Conservation (phyloP, 2,329 filamentous ascomycete species). For the Aspergillus brasiliensis region DNA sequence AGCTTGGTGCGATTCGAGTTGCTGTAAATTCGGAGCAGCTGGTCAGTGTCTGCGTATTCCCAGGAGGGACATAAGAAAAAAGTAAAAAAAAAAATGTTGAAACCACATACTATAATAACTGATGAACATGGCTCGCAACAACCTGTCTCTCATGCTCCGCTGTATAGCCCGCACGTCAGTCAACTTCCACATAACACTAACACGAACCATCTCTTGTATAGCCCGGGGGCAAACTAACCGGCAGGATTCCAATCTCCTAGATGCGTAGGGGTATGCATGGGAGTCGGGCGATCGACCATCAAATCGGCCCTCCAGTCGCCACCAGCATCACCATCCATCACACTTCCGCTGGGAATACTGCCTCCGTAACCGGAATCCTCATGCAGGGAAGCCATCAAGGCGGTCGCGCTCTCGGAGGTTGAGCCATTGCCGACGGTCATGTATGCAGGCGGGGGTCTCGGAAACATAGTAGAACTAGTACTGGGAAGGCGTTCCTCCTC, state of each 20-base stretch:
- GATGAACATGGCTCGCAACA: conserved; percentile 82
- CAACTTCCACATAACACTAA: not conserved
- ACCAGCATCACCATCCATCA: conserved; percentile 44
- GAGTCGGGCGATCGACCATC: conserved; percentile 60
- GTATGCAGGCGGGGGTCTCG: conserved; percentile 62
- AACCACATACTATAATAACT: conserved; percentile 72
- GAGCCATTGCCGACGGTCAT: conserved; percentile 86
- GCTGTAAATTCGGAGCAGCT: conserved; percentile 34
- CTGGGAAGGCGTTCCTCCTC: conserved; percentile 27
- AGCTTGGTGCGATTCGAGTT: conserved; percentile 87
- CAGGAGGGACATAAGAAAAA: not conserved
- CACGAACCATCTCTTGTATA: not conserved
- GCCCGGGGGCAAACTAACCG: conserved; percentile 29
- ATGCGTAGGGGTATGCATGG: conserved; percentile 55
- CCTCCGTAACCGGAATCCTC: conserved; percentile 90
- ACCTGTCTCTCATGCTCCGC: conserved; percentile 66
- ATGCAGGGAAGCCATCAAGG: conserved; percentile 78
- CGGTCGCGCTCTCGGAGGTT: conserved; percentile 77
- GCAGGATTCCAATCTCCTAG: conserved; percentile 52
- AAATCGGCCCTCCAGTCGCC: conserved; percentile 58
- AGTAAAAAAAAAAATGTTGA: not conserved
- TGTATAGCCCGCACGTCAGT: conserved; percentile 27
- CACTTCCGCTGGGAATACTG: conserved; percentile 69
- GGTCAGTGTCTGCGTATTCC: not conserved
- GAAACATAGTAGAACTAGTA: conserved; percentile 27